Evolutionary conservation across 192 early-diverging fungal genomes (phyloP).

Genomic region (Dissophora ornata): DNA sequence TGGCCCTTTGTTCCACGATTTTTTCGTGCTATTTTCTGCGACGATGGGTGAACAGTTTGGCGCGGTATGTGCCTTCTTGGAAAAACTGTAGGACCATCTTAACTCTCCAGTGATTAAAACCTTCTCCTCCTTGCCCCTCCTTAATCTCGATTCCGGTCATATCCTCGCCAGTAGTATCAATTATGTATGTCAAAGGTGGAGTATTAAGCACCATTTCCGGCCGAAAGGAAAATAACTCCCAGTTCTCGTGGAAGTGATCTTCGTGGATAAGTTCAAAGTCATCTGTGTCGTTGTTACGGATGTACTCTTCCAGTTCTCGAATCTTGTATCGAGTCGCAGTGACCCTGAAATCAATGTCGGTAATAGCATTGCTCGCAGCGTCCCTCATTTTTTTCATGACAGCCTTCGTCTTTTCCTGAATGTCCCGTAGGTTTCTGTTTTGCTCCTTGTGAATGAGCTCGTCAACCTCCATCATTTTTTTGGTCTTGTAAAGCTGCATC

Average conservation of each 20-base stretch:
- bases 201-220: neutral
- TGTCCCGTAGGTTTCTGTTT: too few species aligned
- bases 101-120: neutral
- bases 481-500: constrained; percentile 10
- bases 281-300: constrained; percentile 3
- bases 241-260: neutral
- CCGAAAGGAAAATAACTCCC: neutral
- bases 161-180: neutral
- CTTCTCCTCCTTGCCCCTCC: neutral
- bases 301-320: neutral
- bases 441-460: neutral
- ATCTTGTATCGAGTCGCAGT: neutral
- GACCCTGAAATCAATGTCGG: neutral
- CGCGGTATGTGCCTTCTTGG: neutral
- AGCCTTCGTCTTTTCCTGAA: neutral
- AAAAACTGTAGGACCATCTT: neutral
- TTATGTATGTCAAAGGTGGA: neutral
- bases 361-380: neutral
- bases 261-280: constrained; percentile 3
- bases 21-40: neutral
- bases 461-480: neutral
- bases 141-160: neutral
- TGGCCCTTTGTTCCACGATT: neutral
- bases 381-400: neutral
- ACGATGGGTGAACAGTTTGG: constrained; percentile 8